phyloP scores from a whole-genome alignment of 1,284 basidiomycete genomes.

The Microbotryum scabiosae region DNA sequence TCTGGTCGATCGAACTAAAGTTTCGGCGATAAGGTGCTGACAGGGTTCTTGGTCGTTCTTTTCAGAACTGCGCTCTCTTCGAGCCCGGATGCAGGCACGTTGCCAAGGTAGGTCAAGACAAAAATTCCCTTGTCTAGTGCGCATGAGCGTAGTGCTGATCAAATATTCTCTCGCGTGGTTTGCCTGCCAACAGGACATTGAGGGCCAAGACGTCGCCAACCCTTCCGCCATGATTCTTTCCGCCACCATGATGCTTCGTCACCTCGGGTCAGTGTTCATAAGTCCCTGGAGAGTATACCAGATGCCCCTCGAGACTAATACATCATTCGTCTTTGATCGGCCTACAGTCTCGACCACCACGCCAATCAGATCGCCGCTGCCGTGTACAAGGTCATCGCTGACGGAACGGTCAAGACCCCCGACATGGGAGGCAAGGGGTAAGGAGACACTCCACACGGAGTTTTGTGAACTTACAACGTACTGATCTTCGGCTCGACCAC shows the following conservation, averaged over 20 bases:
- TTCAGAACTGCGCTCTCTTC: slow-evolving; percentile 90
- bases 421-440: slow-evolving; percentile 80
- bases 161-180: background rate
- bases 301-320: slow-evolving; percentile 6
- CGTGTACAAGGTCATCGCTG: slow-evolving; percentile 86
- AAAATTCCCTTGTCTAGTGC: background rate
- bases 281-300: background rate
- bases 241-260: slow-evolving; percentile 96
- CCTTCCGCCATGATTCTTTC: slow-evolving; percentile 97
- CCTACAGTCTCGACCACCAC: slow-evolving; percentile 69
- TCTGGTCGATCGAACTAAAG: too few species aligned
- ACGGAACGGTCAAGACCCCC: slow-evolving; percentile 81
- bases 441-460: background rate
- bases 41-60: slow-evolving; percentile 6
- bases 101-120: slow-evolving; percentile 76
- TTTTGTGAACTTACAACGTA: background rate
- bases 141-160: background rate
- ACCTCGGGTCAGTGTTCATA: slow-evolving; percentile 63
- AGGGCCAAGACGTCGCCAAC: slow-evolving; percentile 56
- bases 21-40: too few species aligned
- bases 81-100: slow-evolving; percentile 99
- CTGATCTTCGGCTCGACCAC: slow-evolving; percentile 13
- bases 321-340: background rate
- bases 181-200: slow-evolving; percentile 25
- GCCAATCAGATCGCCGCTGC: slow-evolving; percentile 91